Percentiles rank a stretch among this genome's conserved stretches.
phyloP scores from a whole-genome alignment of 148 eudicot genomes.

The Fagopyrum homotropicum region DNA sequence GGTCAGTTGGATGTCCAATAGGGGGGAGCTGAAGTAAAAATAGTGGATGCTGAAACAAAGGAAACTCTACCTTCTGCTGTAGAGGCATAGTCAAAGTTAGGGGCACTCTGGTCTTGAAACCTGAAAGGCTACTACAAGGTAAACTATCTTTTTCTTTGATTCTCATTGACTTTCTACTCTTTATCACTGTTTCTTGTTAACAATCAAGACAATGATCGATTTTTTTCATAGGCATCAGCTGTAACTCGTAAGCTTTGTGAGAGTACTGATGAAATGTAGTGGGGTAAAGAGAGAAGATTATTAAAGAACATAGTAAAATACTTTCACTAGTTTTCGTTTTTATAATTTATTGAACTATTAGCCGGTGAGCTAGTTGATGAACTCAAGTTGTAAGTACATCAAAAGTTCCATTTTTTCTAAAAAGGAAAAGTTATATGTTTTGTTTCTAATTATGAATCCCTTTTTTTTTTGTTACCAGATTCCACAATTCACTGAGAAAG shows the following conservation, averaged over 20 bases:
- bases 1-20: no score
- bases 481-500: constrained; percentile 52
- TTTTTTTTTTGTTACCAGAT: constrained; percentile 40
- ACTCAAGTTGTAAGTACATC: no score
- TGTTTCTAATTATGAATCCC: not conserved
- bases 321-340: not conserved
- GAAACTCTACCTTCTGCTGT: no score
- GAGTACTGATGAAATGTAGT: not conserved
- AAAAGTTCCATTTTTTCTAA: no score
- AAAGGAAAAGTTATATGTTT: no score
- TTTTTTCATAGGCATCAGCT: not conserved
- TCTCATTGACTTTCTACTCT: not conserved
- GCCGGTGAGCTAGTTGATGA: no score
- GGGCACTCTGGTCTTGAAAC: constrained; percentile 41
- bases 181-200: not conserved
- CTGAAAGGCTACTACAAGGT: constrained; percentile 14
- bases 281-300: not conserved
- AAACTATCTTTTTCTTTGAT: no score
- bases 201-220: not conserved
- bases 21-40: no score
- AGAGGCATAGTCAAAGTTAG: no score
- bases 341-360: not conserved
- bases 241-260: not conserved
- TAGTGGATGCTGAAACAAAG: no score
- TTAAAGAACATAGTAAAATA: not conserved